A percentile compares a stretch with the other conserved stretches of the same genome.
Conservation (phyloP, 2,329 filamentous ascomycete genomes). For the Penicillium polonicum region DNA sequence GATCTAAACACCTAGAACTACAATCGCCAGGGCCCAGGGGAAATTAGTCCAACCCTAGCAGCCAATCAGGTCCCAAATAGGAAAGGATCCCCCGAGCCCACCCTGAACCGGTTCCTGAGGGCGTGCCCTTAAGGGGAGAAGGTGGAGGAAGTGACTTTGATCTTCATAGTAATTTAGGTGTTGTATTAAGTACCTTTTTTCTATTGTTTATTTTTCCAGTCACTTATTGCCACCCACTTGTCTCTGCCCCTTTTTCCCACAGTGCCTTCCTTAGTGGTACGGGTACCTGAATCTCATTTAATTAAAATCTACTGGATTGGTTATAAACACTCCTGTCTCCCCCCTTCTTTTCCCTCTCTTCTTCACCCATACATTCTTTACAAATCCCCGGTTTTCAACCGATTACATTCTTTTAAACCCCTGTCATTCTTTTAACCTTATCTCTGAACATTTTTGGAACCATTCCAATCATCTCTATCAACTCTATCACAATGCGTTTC, state of each 20-base stretch:
- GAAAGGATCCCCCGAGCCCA: slow-evolving; percentile 7
- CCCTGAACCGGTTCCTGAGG: not conserved
- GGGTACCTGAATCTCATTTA: slow-evolving; percentile 25
- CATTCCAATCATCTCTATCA: slow-evolving; percentile 1
- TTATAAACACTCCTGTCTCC: slow-evolving; percentile 14
- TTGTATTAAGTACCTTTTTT: not conserved
- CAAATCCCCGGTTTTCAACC: slow-evolving; percentile 18
- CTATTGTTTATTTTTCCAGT: not conserved
- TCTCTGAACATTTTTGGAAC: slow-evolving; percentile 15
- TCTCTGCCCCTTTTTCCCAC: slow-evolving; percentile 6
- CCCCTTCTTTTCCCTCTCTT: not conserved
- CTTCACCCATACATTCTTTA: slow-evolving; percentile 21
- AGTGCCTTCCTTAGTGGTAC: slow-evolving; percentile 17
- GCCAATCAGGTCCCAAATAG: not conserved
- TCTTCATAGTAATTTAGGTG: not conserved
- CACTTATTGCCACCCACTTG: slow-evolving; percentile 5
- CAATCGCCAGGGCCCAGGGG: slow-evolving; percentile 5
- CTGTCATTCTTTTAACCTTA: slow-evolving; percentile 10
- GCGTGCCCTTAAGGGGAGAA: slow-evolving; percentile 2
- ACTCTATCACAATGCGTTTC: slow-evolving; percentile 51
- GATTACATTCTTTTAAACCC: slow-evolving; percentile 26
- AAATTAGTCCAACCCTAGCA: slow-evolving; percentile 1
- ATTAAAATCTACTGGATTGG: slow-evolving; percentile 10
- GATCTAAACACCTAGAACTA: slow-evolving; percentile 5
- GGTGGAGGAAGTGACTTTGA: not conserved